These are phyloP conservation scores for Curvularia hawaiiensis DNA, from an alignment of 2,329 filamentous ascomycete species.

Conservation along the genomic window DNA sequence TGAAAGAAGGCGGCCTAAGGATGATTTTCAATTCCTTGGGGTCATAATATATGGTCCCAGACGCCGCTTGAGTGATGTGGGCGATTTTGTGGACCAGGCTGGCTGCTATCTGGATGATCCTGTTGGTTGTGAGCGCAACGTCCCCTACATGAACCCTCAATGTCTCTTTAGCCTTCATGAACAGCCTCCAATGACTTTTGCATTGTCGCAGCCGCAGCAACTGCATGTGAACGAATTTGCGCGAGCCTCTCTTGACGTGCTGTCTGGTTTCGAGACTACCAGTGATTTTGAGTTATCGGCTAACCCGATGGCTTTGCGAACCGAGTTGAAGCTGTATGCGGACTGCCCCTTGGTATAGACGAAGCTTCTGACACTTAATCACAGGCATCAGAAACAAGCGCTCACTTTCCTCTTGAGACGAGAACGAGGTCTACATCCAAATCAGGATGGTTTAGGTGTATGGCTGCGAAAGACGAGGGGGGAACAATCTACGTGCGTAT, in stretches of 20 bases:
- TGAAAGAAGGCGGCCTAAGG: not conserved
- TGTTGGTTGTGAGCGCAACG: slow-evolving; percentile 17
- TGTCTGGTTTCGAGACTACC: not conserved
- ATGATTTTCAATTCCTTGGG: not conserved
- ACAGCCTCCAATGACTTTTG: not conserved
- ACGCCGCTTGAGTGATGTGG: not conserved
- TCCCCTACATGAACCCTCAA: slow-evolving; percentile 22
- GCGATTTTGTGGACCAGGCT: not conserved
- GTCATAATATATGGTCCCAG: slow-evolving; percentile 3
- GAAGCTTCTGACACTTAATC: not conserved
- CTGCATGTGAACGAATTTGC: not conserved
- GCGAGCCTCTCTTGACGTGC: not conserved
- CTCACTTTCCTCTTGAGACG: slow-evolving; percentile 16
- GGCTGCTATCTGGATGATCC: slow-evolving; percentile 19
- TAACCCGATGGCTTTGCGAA: not conserved
- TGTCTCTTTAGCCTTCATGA: slow-evolving; percentile 5
- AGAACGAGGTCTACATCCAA: slow-evolving; percentile 14
- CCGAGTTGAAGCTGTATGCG: not conserved
- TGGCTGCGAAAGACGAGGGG: slow-evolving; percentile 6
- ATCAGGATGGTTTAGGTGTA: slow-evolving; percentile 6
- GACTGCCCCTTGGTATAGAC: not conserved
- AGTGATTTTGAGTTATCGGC: not conserved
- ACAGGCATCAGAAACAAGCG: slow-evolving; percentile 17
- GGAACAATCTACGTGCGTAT: not conserved
- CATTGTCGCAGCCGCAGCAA: not conserved